These are phyloP conservation scores for Chrysosporium queenslandicum DNA, from an alignment of 2,329 filamentous ascomycete species.

Conservation along the genomic window DNA sequence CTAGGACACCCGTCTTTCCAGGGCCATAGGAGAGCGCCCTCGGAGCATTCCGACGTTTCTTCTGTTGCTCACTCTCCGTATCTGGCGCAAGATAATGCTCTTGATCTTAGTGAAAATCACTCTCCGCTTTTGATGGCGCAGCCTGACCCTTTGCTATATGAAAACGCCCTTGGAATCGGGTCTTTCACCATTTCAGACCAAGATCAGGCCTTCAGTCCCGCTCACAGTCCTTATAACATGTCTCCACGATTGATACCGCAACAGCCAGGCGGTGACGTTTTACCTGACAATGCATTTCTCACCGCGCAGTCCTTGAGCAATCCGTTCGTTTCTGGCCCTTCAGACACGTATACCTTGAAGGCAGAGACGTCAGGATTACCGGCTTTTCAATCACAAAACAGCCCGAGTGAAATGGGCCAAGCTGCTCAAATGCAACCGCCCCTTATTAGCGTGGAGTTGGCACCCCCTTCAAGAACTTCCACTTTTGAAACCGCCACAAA, in stretches of 20 bases:
- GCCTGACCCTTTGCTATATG: constrained; percentile 61
- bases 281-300: constrained; percentile 35
- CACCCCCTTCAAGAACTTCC: constrained; percentile 59
- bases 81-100: constrained; percentile 64
- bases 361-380: constrained; percentile 34
- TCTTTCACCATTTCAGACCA: constrained; percentile 69
- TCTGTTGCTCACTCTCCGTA: constrained; percentile 78
- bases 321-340: constrained; percentile 38
- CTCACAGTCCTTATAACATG: constrained; percentile 58
- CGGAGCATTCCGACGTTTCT: constrained; percentile 85
- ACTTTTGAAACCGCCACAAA: constrained; percentile 56
- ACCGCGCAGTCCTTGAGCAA: constrained; percentile 40
- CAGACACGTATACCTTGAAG: constrained; percentile 43
- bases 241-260: constrained; percentile 59
- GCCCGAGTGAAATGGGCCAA: constrained; percentile 53
- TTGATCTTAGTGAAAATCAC: constrained; percentile 60
- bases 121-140: constrained; percentile 70
- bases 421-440: constrained; percentile 76
- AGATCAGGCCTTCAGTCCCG: constrained; percentile 48
- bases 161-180: constrained; percentile 66
- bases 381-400: constrained; percentile 38
- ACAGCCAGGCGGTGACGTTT: constrained; percentile 54
- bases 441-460: constrained; percentile 88
- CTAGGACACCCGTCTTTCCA: constrained; percentile 55
- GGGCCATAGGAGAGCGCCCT: constrained; percentile 71